Conservation (phyloP, 2,329 filamentous ascomycete genomes). For the Zelopaecilomyces penicillatus region DNA sequence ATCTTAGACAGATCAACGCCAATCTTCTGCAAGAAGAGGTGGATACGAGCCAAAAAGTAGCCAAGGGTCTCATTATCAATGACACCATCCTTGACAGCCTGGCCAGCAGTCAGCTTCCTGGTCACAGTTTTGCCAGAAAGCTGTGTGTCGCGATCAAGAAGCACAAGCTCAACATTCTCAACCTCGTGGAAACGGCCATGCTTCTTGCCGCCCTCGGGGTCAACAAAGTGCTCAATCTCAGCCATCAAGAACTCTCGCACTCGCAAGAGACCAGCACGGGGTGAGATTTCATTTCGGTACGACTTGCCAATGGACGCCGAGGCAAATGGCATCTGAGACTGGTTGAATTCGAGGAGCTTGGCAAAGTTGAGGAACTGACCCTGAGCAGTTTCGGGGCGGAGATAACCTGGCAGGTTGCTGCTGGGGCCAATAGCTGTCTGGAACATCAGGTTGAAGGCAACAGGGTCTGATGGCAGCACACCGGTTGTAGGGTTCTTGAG, state of each 20-base stretch:
- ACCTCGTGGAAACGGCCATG: slow-evolving; percentile 83
- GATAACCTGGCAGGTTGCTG: slow-evolving; percentile 75
- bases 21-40: slow-evolving; percentile 80
- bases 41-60: slow-evolving; percentile 92
- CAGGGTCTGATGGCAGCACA: slow-evolving; percentile 67
- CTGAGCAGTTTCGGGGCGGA: slow-evolving; percentile 92
- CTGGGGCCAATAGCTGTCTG: slow-evolving; percentile 89
- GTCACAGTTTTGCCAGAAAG: slow-evolving; percentile 74
- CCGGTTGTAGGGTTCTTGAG: slow-evolving; percentile 81
- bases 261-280: slow-evolving; percentile 79
- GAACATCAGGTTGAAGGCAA: slow-evolving; percentile 98
- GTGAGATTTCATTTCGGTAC: slow-evolving; percentile 96
- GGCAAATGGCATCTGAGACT: slow-evolving; percentile 90
- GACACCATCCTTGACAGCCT: slow-evolving; percentile 72
- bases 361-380: slow-evolving; percentile 97
- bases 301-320: slow-evolving; percentile 97
- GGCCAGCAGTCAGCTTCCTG: slow-evolving; percentile 66
- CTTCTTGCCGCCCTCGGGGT: slow-evolving; percentile 90
- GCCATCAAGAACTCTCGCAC: slow-evolving; percentile 98
- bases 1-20: slow-evolving; percentile 83
- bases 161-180: slow-evolving; percentile 70
- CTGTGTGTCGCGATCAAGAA: slow-evolving; percentile 80
- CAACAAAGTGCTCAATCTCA: slow-evolving; percentile 97
- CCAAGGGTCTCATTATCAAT: slow-evolving; percentile 97
- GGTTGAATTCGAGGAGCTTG: slow-evolving; percentile 94